These are phyloP conservation scores for Phytophthora crassamura DNA, from an alignment of 352 stramenopile species.

Conservation along the genomic window DNA sequence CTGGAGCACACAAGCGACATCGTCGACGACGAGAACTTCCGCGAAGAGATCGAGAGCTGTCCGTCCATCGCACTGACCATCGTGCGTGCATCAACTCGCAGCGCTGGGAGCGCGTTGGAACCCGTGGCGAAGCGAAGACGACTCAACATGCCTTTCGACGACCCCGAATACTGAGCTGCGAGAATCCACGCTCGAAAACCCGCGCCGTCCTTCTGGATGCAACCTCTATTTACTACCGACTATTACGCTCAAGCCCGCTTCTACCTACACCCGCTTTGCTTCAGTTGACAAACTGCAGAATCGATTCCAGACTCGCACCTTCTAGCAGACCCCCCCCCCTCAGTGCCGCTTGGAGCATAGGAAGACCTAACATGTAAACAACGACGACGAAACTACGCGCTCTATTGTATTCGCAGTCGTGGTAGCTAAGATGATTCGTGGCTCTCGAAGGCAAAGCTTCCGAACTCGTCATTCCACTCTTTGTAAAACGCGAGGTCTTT, in stretches of 20 bases:
- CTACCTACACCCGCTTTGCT: conserved; percentile 24
- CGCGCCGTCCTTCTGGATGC: conserved; percentile 15
- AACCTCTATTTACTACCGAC: conserved; percentile 50
- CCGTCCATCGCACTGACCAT: conserved; percentile 82
- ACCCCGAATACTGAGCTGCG: conserved; percentile 62
- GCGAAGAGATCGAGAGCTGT: conserved; percentile 81
- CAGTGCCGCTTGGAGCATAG: conserved; percentile 6
- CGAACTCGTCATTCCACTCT: conserved; percentile 95
- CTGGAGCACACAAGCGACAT: conserved; percentile 79
- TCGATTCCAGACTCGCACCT: conserved; percentile 12
- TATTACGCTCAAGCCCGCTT: conserved; percentile 16
- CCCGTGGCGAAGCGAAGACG: conserved; percentile 73
- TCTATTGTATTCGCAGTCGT: conserved; percentile 7
- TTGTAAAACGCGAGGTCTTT: conserved; percentile 95
- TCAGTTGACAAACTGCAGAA: conserved; percentile 3
- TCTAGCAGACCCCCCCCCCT: conserved; percentile 13
- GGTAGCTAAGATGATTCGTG: conserved; percentile 45
- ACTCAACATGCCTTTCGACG: conserved; percentile 86
- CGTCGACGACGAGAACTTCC: conserved; percentile 84
- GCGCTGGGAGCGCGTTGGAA: conserved; percentile 33
- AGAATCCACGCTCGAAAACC: conserved; percentile 6
- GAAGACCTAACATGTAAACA: conserved; percentile 37
- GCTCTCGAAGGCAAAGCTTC: conserved; percentile 86
- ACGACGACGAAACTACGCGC: conserved; percentile 15
- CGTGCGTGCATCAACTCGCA: conserved; percentile 65